Conservation (phyloP, 1,139 yeast genomes). For the Suhomyces coccinellae region DNA sequence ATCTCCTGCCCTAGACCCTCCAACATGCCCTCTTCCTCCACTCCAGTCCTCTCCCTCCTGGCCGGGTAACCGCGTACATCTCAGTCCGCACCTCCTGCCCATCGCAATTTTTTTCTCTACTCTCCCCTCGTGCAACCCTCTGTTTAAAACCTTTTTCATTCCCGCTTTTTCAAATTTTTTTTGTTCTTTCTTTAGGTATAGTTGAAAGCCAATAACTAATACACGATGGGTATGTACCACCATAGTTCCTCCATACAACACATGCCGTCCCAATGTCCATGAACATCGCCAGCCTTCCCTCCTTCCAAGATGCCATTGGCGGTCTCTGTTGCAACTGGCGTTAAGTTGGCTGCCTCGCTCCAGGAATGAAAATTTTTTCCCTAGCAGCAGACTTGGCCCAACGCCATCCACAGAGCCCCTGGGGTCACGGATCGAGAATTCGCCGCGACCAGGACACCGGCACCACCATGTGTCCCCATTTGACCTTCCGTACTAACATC, state of each 20-base stretch:
- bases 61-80: slow-evolving; percentile 17
- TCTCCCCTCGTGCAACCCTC: slow-evolving; percentile 24
- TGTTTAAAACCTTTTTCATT: slow-evolving; percentile 20
- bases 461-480: too few species aligned
- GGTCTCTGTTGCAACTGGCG: neutral
- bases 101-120: slow-evolving; percentile 13
- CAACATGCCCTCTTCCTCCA: neutral
- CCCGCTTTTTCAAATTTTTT: slow-evolving; percentile 20
- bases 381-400: neutral
- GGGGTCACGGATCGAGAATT: too few species aligned
- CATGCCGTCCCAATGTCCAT: neutral
- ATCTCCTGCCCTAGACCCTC: neutral
- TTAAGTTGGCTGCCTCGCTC: neutral
- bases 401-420: neutral
- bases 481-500: slow-evolving; percentile 15
- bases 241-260: neutral
- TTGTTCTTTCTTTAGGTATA: slow-evolving; percentile 17
- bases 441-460: too few species aligned
- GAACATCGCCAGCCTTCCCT: neutral
- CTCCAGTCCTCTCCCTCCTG: neutral
- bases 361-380: slow-evolving; percentile 3
- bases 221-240: slow-evolving; percentile 44
- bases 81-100: slow-evolving; percentile 15
- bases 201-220: slow-evolving; percentile 23
- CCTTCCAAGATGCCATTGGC: neutral